Percentiles rank a stretch among this genome's conserved stretches.
These are phyloP conservation scores for Penicillium cataractarum DNA, from an alignment of 495 filamentous ascomycete species.

Conservation along the genomic window DNA sequence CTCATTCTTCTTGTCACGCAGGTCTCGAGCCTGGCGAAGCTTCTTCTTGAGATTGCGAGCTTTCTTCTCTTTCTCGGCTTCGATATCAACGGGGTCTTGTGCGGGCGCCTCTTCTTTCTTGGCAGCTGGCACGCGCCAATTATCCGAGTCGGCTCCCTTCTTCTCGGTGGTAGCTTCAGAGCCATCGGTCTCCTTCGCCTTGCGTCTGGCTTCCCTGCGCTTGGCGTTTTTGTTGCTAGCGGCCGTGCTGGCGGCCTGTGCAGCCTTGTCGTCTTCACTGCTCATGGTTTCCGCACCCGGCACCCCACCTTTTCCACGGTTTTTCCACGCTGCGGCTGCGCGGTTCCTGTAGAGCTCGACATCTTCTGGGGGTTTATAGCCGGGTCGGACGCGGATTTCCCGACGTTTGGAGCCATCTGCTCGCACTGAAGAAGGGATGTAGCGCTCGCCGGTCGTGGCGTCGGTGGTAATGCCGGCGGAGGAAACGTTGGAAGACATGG, in stretches of 20 bases:
- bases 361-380: conserved; percentile 94
- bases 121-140: conserved; percentile 32
- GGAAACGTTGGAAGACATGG: conserved; percentile 36
- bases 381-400: conserved; percentile 90
- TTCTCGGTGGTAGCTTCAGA: conserved; percentile 40
- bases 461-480: conserved; percentile 77
- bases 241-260: conserved; percentile 47
- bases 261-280: conserved; percentile 51
- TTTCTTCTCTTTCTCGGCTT: conserved; percentile 88
- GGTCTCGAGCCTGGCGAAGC: conserved; percentile 85
- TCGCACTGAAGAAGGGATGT: conserved; percentile 84
- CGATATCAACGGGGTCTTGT: conserved; percentile 55
- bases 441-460: conserved; percentile 71
- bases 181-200: conserved; percentile 66
- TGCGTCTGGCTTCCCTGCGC: conserved; percentile 84
- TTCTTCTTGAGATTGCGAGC: conserved; percentile 95
- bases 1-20: conserved; percentile 87
- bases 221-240: conserved; percentile 92
- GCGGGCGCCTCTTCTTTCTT: conserved; percentile 39
- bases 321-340: conserved; percentile 84
- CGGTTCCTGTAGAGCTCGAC: conserved; percentile 95
- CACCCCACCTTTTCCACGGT: conserved; percentile 72
- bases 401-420: conserved; percentile 86
- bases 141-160: conserved; percentile 38
- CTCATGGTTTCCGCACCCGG: conserved; percentile 72